Percentiles rank a stretch among this genome's conserved stretches.
phyloP scores from a whole-genome alignment of 164 flowering plant genomes.

The Protea cynaroides region DNA sequence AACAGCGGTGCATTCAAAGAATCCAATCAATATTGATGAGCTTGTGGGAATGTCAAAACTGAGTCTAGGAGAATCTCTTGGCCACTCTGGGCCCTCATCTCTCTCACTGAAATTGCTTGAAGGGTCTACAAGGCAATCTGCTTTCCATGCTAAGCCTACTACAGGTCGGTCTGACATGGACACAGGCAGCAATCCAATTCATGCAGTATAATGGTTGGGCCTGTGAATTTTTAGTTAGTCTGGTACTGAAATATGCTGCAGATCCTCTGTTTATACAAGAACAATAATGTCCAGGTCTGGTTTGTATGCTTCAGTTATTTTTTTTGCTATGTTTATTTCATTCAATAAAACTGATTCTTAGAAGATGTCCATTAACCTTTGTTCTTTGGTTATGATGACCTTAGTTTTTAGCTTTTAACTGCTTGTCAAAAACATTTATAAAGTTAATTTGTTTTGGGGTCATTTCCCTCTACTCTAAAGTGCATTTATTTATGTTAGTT shows the following conservation, averaged over 20 bases:
- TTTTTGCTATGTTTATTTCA: constrained; percentile 6
- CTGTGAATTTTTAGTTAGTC: constrained; percentile 11
- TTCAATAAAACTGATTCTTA: constrained; percentile 15
- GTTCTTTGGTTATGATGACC: background rate
- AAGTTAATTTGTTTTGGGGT: too few relatives aligned
- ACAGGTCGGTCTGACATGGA: constrained; percentile 39
- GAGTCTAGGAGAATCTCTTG: constrained; percentile 60
- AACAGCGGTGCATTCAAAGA: constrained; percentile 67
- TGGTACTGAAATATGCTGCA: constrained; percentile 12
- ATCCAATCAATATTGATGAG: constrained; percentile 78
- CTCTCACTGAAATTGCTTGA: constrained; percentile 52
- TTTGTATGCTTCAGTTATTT: constrained; percentile 16
- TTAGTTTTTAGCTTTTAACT: background rate
- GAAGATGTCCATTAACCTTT: constrained; percentile 3
- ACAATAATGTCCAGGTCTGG: constrained; percentile 31
- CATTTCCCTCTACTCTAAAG: too few relatives aligned
- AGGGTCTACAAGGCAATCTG: constrained; percentile 68
- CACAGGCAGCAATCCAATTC: constrained; percentile 44
- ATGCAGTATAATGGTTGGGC: constrained; percentile 30
- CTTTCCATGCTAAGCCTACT: constrained; percentile 65
- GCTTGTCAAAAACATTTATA: too few relatives aligned
- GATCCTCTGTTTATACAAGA: constrained; percentile 25
- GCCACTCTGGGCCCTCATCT: constrained; percentile 35
- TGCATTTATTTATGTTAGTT: too few relatives aligned
- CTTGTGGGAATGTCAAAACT: constrained; percentile 79